A percentile compares a stretch with the other conserved stretches of the same genome.
Conservation (phyloP, 1,284 basidiomycete genomes). For the Trametes sp. region DNA sequence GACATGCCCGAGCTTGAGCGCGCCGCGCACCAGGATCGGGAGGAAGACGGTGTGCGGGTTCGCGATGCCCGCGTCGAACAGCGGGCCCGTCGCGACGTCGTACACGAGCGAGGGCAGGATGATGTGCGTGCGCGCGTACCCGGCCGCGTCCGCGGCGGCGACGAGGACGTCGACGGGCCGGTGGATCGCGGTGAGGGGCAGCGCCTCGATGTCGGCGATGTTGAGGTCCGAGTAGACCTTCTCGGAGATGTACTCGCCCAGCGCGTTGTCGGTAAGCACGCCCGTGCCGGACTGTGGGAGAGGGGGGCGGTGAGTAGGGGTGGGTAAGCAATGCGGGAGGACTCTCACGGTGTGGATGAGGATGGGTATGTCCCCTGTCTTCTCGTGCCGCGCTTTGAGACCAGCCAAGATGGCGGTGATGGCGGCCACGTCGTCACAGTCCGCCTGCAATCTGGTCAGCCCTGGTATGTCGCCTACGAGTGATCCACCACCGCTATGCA, state of each 20-base stretch:
- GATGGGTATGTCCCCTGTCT: slow-evolving; percentile 48
- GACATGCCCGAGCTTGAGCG: slow-evolving; percentile 42
- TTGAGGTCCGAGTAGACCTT: slow-evolving; percentile 47
- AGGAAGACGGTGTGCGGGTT: slow-evolving; percentile 40
- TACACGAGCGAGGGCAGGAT: slow-evolving; percentile 57
- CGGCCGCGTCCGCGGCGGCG: slow-evolving; percentile 39
- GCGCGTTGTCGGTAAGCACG: slow-evolving; percentile 40
- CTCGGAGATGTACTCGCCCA: slow-evolving; percentile 40
- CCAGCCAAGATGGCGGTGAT: slow-evolving; percentile 52
- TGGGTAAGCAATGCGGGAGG: not conserved
- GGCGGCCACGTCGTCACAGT: slow-evolving; percentile 45
- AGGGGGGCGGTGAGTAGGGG: not conserved
- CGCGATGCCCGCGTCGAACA: slow-evolving; percentile 55
- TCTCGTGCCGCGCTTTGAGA: slow-evolving; percentile 49
- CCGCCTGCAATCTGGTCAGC: not conserved
- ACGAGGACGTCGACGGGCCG: slow-evolving; percentile 41
- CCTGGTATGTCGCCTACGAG: too few relatives aligned
- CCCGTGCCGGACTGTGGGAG: slow-evolving; percentile 20
- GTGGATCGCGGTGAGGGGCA: slow-evolving; percentile 42
- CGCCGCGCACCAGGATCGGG: slow-evolving; percentile 20
- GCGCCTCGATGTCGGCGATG: slow-evolving; percentile 41
- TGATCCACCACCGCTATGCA: too few relatives aligned
- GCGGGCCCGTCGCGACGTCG: slow-evolving; percentile 51
- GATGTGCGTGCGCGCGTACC: slow-evolving; percentile 53
- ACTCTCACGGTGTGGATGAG: slow-evolving; percentile 58